Conservation (phyloP, 257 asterid species). For the Echium plantagineum region DNA sequence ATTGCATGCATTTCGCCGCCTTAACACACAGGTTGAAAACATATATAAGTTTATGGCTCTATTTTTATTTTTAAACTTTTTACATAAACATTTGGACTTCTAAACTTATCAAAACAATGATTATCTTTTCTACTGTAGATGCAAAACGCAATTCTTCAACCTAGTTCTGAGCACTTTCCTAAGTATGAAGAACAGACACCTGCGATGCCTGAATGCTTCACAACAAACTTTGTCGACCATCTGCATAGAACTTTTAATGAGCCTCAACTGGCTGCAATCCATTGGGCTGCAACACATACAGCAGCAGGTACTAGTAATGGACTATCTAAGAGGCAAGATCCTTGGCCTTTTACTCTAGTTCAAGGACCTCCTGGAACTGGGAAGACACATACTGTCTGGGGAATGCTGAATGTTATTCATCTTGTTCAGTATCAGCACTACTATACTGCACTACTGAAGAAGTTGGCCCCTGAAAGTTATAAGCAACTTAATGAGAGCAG, state of each 20-base stretch:
- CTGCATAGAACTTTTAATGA: conserved; percentile 70
- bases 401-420: conserved; percentile 98
- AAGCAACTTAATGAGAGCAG: conserved; percentile 72
- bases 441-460: conserved; percentile 89
- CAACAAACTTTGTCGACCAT: conserved; percentile 74
- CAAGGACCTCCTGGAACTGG: conserved; percentile 99
- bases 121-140: conserved; percentile 34
- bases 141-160: conserved; percentile 98
- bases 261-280: conserved; percentile 91
- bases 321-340: conserved; percentile 74
- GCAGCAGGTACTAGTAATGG: conserved; percentile 93
- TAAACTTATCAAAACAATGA: neutral
- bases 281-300: conserved; percentile 98
- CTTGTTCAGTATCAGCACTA: conserved; percentile 99
- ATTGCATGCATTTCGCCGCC: conserved; percentile 95
- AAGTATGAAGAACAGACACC: conserved; percentile 96
- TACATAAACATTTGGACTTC: neutral
- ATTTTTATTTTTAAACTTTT: conserved; percentile 11
- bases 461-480: conserved; percentile 96
- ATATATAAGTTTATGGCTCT: conserved; percentile 4
- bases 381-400: conserved; percentile 98
- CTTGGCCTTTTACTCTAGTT: conserved; percentile 97
- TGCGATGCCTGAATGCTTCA: conserved; percentile 97
- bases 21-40: conserved; percentile 60
- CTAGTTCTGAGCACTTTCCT: conserved; percentile 91